phyloP scores from a whole-genome alignment of 75 land plant genomes.

The Selaginella moellendorffii region DNA sequence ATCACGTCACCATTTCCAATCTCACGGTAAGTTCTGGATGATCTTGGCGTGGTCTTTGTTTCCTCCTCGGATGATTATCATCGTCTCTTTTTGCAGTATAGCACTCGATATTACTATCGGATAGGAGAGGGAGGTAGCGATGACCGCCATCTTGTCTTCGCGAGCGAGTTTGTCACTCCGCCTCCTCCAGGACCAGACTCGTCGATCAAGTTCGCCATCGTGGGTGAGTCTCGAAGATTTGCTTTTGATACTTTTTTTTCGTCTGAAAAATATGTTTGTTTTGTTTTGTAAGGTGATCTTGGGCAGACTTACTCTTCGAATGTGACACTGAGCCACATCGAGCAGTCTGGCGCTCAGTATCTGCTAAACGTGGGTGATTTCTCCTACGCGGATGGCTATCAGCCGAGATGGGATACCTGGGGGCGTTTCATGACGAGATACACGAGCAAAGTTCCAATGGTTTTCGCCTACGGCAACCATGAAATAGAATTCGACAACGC shows the following conservation, averaged over 20 bases:
- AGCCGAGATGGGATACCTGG: slow-evolving; percentile 7
- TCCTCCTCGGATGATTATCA: no score
- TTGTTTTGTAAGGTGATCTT: slow-evolving; percentile 2
- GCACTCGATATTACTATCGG: neutral
- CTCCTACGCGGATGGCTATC: slow-evolving; percentile 6
- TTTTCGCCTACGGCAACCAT: slow-evolving; percentile 6
- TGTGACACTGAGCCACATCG: slow-evolving; percentile 8
- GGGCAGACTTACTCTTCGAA: slow-evolving; percentile 8
- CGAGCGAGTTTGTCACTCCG: neutral
- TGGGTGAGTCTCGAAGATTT: neutral
- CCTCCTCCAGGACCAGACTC: neutral
- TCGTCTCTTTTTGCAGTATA: slow-evolving; percentile 9
- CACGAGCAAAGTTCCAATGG: slow-evolving; percentile 6
- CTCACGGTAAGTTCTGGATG: neutral
- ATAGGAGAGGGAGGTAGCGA: slow-evolving; percentile 6
- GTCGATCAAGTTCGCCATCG: neutral
- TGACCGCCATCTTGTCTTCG: neutral
- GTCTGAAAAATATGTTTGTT: neutral
- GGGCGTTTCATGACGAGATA: neutral
- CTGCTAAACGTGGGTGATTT: slow-evolving; percentile 8
- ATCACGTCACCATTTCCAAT: slow-evolving; percentile 3
- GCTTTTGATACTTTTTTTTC: neutral
- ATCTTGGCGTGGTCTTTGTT: no score
- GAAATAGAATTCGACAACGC: neutral
- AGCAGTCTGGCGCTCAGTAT: neutral